These are phyloP conservation scores for Salix purpurea DNA, from an alignment of 345 rosid species.

Conservation along the genomic window DNA sequence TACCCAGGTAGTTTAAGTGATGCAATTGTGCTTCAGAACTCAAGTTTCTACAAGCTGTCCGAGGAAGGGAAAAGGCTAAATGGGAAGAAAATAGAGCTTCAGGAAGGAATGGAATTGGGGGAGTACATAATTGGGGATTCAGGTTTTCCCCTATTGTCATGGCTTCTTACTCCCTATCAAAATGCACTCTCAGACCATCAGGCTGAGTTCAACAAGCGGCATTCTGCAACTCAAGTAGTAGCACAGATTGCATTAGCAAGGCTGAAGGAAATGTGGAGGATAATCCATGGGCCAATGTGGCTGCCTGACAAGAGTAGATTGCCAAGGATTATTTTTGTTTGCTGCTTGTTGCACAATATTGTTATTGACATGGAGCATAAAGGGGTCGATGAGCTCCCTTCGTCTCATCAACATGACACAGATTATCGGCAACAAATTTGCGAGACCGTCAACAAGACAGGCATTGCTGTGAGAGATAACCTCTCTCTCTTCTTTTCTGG, in stretches of 20 bases:
- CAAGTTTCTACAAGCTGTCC: slow-evolving; percentile 51
- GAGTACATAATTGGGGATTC: slow-evolving; percentile 61
- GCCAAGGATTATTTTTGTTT: slow-evolving; percentile 59
- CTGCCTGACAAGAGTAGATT: slow-evolving; percentile 62
- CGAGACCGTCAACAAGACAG: slow-evolving; percentile 39
- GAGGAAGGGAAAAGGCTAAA: slow-evolving; percentile 56
- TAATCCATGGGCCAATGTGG: slow-evolving; percentile 70
- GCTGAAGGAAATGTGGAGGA: slow-evolving; percentile 80
- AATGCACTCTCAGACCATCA: slow-evolving; percentile 40
- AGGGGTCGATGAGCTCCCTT: slow-evolving; percentile 35
- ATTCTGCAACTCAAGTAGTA: slow-evolving; percentile 41
- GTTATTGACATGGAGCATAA: slow-evolving; percentile 55
- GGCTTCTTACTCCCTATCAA: slow-evolving; percentile 67
- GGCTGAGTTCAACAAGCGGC: slow-evolving; percentile 52
- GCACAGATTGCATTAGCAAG: slow-evolving; percentile 54
- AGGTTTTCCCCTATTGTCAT: slow-evolving; percentile 56
- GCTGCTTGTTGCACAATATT: slow-evolving; percentile 76
- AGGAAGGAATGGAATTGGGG: slow-evolving; percentile 36
- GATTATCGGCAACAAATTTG: slow-evolving; percentile 46
- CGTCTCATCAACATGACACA: slow-evolving; percentile 48
- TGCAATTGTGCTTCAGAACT: slow-evolving; percentile 52
- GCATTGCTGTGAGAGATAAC: slow-evolving; percentile 40
- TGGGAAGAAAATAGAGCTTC: slow-evolving; percentile 40
- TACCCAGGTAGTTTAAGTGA: slow-evolving; percentile 71
- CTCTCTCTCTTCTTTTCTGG: slow-evolving; percentile 42